These are phyloP conservation scores for Monilinia vaccinii-corymbosi DNA, from an alignment of 2,329 filamentous ascomycete species.

Conservation along the genomic window DNA sequence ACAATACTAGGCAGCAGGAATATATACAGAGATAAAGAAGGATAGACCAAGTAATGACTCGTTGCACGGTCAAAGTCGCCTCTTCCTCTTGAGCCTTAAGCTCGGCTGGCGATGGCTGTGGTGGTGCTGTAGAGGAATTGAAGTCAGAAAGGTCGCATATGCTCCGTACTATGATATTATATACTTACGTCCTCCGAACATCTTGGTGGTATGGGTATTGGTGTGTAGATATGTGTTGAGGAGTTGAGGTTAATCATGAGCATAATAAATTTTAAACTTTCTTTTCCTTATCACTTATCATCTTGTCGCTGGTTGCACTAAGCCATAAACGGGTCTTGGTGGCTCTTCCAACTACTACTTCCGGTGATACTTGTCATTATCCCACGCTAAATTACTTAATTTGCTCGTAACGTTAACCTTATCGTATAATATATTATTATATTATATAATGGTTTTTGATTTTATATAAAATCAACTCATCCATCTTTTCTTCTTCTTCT, in stretches of 20 bases:
- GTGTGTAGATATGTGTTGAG: constrained; percentile 2
- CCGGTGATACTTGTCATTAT: background rate
- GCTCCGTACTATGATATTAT: background rate
- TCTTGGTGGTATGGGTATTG: constrained; percentile 30
- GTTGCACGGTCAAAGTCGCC: constrained; percentile 58
- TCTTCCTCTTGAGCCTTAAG: constrained; percentile 59
- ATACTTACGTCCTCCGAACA: constrained; percentile 55
- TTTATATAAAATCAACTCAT: background rate
- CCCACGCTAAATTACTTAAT: too few relatives aligned
- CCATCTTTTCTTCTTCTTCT: background rate
- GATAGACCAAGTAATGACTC: constrained; percentile 54
- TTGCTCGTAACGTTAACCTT: too few relatives aligned
- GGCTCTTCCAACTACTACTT: background rate
- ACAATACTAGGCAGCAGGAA: background rate
- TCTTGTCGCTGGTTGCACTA: background rate
- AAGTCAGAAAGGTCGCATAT: constrained; percentile 4
- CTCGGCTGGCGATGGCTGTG: constrained; percentile 61
- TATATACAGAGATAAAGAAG: constrained; percentile 68
- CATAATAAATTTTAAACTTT: constrained; percentile 1
- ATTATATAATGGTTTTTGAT: background rate
- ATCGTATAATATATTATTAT: background rate
- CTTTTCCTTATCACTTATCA: background rate
- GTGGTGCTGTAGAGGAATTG: constrained; percentile 45
- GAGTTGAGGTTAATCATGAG: background rate
- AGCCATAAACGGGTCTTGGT: background rate